Percentiles rank a stretch among this genome's conserved stretches.
Evolutionary conservation across 1,139 yeast species (phyloP).

Genomic region (Suhomyces atakaporum): DNA sequence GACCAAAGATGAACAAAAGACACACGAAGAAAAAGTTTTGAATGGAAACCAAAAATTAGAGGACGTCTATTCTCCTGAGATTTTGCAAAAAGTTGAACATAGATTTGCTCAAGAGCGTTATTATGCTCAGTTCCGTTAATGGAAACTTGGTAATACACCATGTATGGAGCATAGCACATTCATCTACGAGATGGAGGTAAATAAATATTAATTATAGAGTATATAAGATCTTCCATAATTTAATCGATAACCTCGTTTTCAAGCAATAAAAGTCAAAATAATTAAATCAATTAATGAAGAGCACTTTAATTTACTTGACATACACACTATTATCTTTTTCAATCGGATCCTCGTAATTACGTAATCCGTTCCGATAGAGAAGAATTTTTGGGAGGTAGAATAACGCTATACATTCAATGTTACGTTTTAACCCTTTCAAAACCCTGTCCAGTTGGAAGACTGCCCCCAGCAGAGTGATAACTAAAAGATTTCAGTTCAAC

Average conservation of each 20-base stretch:
- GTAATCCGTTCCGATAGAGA: slow-evolving; percentile 1
- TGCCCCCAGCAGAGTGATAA: slow-evolving; percentile 8
- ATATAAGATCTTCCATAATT: too few relatives aligned
- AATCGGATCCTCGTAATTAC: too few relatives aligned
- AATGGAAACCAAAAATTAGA: slow-evolving; percentile 61
- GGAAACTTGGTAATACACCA: too few relatives aligned
- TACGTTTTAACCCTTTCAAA: slow-evolving; percentile 12
- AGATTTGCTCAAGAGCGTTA: slow-evolving; percentile 75
- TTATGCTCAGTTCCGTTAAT: slow-evolving; percentile 54
- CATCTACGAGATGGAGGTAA: too few relatives aligned
- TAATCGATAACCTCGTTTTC: too few relatives aligned
- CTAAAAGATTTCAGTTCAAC: slow-evolving; percentile 2
- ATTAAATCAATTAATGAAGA: too few relatives aligned
- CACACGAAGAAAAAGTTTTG: slow-evolving; percentile 74
- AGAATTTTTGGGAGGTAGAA: neutral
- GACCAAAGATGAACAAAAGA: slow-evolving; percentile 84
- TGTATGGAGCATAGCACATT: too few relatives aligned
- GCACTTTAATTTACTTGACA: too few relatives aligned
- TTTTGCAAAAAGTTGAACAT: slow-evolving; percentile 56
- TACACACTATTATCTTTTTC: too few relatives aligned
- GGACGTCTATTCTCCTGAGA: slow-evolving; percentile 66
- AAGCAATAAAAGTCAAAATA: too few relatives aligned
- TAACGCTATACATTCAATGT: slow-evolving; percentile 4
- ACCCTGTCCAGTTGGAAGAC: slow-evolving; percentile 4
- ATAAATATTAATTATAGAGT: too few relatives aligned